phyloP scores from a whole-genome alignment of 805 yeast species.

The Saccharomycopsis vini region DNA sequence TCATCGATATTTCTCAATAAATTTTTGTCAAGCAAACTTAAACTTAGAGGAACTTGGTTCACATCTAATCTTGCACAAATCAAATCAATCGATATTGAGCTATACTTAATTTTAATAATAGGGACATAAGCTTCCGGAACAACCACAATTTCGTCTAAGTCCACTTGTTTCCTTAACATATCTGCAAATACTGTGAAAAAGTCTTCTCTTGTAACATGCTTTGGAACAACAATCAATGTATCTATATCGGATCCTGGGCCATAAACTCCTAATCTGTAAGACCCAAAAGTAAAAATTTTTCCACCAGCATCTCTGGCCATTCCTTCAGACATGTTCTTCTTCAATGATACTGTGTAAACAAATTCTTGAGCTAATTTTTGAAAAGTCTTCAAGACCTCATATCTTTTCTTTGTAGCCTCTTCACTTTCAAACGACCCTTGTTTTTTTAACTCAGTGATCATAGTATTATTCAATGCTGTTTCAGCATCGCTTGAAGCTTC shows the following conservation, averaged over 20 bases:
- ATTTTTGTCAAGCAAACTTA: conserved; percentile 78
- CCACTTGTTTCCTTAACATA: conserved; percentile 62
- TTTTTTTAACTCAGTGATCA: conserved; percentile 69
- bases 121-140: conserved; percentile 99
- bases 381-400: conserved; percentile 57
- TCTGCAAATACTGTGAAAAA: conserved; percentile 76
- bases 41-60: conserved; percentile 68
- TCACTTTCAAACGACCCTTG: conserved; percentile 89
- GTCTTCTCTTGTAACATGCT: conserved; percentile 85
- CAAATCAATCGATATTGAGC: conserved; percentile 89
- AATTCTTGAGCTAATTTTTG: conserved; percentile 74
- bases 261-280: conserved; percentile 89
- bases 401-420: conserved; percentile 72
- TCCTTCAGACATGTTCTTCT: conserved; percentile 90
- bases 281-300: conserved; percentile 91
- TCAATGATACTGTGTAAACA: conserved; percentile 71
- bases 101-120: conserved; percentile 78
- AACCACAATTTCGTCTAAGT: conserved; percentile 81
- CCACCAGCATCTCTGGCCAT: conserved; percentile 98
- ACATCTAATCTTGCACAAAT: conserved; percentile 77
- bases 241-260: conserved; percentile 99
- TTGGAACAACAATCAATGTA: conserved; percentile 93
- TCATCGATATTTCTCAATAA: conserved; percentile 83
- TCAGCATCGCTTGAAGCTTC: conserved; percentile 81
- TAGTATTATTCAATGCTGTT: conserved; percentile 58